Conservation (phyloP, 2,329 filamentous ascomycete species). For the Iodosphaeria phyllophila region DNA sequence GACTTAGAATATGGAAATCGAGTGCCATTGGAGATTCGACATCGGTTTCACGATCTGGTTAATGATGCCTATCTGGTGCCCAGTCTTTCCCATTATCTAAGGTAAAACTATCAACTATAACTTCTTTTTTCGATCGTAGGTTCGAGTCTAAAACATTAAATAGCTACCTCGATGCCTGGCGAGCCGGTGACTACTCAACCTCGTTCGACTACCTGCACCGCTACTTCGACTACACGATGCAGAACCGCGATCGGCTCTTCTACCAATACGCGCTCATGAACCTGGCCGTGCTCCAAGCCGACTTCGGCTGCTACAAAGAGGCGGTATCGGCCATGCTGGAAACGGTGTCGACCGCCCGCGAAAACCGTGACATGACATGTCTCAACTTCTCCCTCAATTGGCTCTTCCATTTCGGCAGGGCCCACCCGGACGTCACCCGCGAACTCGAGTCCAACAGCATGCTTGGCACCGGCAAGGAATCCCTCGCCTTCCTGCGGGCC, state of each 20-base stretch:
- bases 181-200: constrained; percentile 72
- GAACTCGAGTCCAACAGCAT: constrained; percentile 53
- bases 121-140: constrained; percentile 6
- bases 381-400: constrained; percentile 92
- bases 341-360: constrained; percentile 81
- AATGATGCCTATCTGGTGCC: constrained; percentile 49
- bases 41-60: constrained; percentile 51
- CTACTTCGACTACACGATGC: constrained; percentile 95
- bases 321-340: constrained; percentile 90
- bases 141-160: constrained; percentile 3
- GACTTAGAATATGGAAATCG: constrained; percentile 51
- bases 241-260: constrained; percentile 61
- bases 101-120: constrained; percentile 25
- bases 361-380: constrained; percentile 82
- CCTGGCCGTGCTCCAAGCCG: constrained; percentile 79
- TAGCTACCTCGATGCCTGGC: constrained; percentile 83
- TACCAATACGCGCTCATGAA: constrained; percentile 95
- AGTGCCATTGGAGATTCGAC: constrained; percentile 54
- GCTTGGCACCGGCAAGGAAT: constrained; percentile 64
- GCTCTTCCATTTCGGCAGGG: constrained; percentile 86
- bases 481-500: constrained; percentile 62
- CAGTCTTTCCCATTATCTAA: constrained; percentile 58
- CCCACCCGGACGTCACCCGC: constrained; percentile 57
- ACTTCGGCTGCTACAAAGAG: constrained; percentile 82
- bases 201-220: constrained; percentile 83